Percentiles rank a stretch among this genome's conserved stretches.
Evolutionary conservation across 1,284 basidiomycete genomes (phyloP).

Genomic region (Irpex sp.): DNA sequence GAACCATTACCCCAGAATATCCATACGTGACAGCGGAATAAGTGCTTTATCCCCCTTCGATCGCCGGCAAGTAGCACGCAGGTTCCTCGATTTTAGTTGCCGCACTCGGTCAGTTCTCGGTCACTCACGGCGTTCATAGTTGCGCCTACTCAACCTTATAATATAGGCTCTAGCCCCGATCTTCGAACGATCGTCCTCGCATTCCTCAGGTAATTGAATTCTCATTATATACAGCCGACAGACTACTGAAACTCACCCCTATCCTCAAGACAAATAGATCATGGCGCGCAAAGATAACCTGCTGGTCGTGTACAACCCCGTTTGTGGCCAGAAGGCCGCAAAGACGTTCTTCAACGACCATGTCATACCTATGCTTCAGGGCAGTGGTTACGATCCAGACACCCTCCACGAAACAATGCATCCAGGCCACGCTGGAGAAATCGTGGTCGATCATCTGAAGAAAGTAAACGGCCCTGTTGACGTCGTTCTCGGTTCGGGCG

Average conservation of each 20-base stretch:
- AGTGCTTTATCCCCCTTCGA: not conserved
- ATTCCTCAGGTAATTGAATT: not conserved
- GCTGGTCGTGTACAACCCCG: constrained; percentile 48
- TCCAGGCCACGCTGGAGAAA: constrained; percentile 53
- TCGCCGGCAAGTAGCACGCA: no score
- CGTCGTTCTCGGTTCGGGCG: constrained; percentile 74
- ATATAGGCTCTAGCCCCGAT: not conserved
- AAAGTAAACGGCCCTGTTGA: constrained; percentile 26
- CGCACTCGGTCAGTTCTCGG: not conserved
- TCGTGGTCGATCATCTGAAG: constrained; percentile 40
- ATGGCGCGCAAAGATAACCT: constrained; percentile 7
- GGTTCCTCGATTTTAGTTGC: not conserved
- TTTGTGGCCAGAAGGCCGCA: constrained; percentile 37
- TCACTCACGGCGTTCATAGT: not conserved
- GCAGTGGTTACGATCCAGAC: constrained; percentile 32
- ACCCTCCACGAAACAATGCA: constrained; percentile 46
- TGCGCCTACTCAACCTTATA: not conserved
- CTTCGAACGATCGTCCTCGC: not conserved
- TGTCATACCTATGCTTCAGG: constrained; percentile 59
- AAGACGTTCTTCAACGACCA: constrained; percentile 47
- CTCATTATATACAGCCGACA: not conserved
- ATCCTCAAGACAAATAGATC: not conserved
- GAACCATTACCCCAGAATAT: not conserved
- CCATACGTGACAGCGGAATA: not conserved
- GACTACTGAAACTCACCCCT: not conserved